Evolutionary conservation across 139 green algal genomes (phyloP), one percentile per base, ranked within the genome.

Genomic region (Chlamydomonas eustigma): DNA sequence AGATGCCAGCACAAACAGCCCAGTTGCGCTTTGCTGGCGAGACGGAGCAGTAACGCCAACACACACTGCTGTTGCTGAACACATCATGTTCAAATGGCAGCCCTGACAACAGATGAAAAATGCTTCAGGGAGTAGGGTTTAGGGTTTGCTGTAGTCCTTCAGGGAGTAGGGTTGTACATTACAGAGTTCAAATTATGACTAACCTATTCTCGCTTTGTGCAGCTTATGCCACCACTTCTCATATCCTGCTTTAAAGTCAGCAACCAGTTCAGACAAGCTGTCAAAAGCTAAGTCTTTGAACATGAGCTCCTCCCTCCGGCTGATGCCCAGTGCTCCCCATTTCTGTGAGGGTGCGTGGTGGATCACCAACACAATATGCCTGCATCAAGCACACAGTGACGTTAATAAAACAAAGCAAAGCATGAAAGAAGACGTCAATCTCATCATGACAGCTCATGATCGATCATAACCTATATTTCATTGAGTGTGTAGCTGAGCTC

Each of bases 261-360:
- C n/a, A 8, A 92, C 39, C 32, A 92, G 58, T 8, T 79, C 82
- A 50, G 83, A 37, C 52, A 92, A 66, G 78, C 78, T 86, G 73
- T 68, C 65, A 51, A 76, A 85, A 0, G 31, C 44, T 12, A 90
- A 71, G 1, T 81, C 64, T 79, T 76, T 91, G 79, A 87, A 76
- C 83, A 89, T 88, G n/a, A 91, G 64, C 58, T 90, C 67, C 2
- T 71, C 34, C 2, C 83, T 75, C 25, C 88, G 76, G 72, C 80
- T 88, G 34, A 92, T 80, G 2, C 88, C 88, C 3, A 92, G 63
- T 0, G 85, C 85, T n/a, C 88, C 88, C 83, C 78, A 92, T 50
- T 72, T 79, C 32, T 78, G 74, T 25, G 18, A 80, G 18, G 71
- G 72, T 1, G 4, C 4, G 67, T 90, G 79, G 37, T 76, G 76